A percentile compares a stretch with the other conserved stretches of the same genome.
Evolutionary conservation across 129 eudicot species (phyloP).

Genomic region (Pseudognaphalium luteoalbum): DNA sequence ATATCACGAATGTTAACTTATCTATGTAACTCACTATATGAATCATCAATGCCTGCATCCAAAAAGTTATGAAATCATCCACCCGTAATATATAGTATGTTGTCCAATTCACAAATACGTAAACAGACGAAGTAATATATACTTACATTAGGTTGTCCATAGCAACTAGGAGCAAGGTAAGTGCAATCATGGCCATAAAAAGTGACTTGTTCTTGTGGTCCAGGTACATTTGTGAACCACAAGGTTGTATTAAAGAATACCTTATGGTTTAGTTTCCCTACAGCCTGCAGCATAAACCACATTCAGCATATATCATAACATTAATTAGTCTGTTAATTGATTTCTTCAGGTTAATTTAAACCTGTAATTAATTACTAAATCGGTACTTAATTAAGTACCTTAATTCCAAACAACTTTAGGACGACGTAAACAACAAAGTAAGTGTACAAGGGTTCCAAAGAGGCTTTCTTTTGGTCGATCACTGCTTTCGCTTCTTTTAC

Average conservation of each 20-base stretch:
- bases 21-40: slow-evolving; percentile 43
- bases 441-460: slow-evolving; percentile 43
- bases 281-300: slow-evolving; percentile 36
- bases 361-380: too few species aligned
- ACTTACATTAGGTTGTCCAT: slow-evolving; percentile 53
- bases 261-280: slow-evolving; percentile 45
- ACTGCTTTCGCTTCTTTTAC: slow-evolving; percentile 44
- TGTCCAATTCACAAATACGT: too few species aligned
- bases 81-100: too few species aligned
- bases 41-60: slow-evolving; percentile 46
- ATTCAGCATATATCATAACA: background rate
- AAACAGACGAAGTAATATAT: too few species aligned
- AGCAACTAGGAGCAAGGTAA: slow-evolving; percentile 50
- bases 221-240: slow-evolving; percentile 51
- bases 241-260: slow-evolving; percentile 44
- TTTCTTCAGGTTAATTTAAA: too few species aligned
- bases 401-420: slow-evolving; percentile 49
- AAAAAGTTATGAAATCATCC: too few species aligned
- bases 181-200: slow-evolving; percentile 45
- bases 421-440: slow-evolving; percentile 29
- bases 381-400: slow-evolving; percentile 28
- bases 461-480: slow-evolving; percentile 48
- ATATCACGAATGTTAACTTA: slow-evolving; percentile 43
- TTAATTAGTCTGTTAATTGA: background rate
- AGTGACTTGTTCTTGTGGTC: slow-evolving; percentile 47